Evolutionary conservation across 352 stramenopile species (phyloP).

Genomic region (Phytopythium vexans): DNA sequence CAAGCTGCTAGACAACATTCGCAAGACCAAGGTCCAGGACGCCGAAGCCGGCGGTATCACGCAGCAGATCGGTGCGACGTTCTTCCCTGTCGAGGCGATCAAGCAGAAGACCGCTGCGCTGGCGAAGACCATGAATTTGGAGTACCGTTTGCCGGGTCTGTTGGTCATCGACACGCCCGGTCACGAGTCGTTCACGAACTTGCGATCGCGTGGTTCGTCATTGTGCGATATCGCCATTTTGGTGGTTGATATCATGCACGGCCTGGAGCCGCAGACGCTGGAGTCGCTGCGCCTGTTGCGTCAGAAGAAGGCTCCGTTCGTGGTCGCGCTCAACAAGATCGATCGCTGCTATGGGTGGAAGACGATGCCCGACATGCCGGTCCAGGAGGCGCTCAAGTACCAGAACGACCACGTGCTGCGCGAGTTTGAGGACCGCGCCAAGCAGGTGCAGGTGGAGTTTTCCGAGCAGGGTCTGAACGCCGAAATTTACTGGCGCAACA

Average conservation of each 20-base stretch:
- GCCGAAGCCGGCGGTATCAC: slow-evolving; percentile 96
- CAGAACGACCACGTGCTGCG: slow-evolving; percentile 92
- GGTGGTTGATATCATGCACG: slow-evolving; percentile 99
- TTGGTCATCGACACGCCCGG: slow-evolving; percentile 99
- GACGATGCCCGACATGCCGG: slow-evolving; percentile 91
- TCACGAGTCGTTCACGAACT: slow-evolving; percentile 99
- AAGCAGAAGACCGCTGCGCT: slow-evolving; percentile 86
- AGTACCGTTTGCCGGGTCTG: slow-evolving; percentile 91
- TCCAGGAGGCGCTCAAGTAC: slow-evolving; percentile 89
- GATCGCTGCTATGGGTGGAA: slow-evolving; percentile 99
- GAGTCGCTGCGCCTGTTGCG: slow-evolving; percentile 98
- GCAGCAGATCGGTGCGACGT: slow-evolving; percentile 97
- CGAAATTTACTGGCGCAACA: slow-evolving; percentile 99
- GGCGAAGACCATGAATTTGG: slow-evolving; percentile 69
- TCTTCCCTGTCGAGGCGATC: slow-evolving; percentile 92
- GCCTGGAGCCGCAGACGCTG: slow-evolving; percentile 98
- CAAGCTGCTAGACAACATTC: slow-evolving; percentile 99
- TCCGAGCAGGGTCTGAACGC: slow-evolving; percentile 98
- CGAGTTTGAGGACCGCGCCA: slow-evolving; percentile 95
- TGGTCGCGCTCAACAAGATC: slow-evolving; percentile 99
- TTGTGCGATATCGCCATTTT: slow-evolving; percentile 99
- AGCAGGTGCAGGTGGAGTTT: slow-evolving; percentile 94
- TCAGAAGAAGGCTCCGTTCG: slow-evolving; percentile 95
- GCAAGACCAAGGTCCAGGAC: slow-evolving; percentile 98
- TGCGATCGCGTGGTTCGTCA: slow-evolving; percentile 95